These are phyloP conservation scores for Scleroderma bovista DNA, from an alignment of 768 basidiomycete species.

Conservation along the genomic window DNA sequence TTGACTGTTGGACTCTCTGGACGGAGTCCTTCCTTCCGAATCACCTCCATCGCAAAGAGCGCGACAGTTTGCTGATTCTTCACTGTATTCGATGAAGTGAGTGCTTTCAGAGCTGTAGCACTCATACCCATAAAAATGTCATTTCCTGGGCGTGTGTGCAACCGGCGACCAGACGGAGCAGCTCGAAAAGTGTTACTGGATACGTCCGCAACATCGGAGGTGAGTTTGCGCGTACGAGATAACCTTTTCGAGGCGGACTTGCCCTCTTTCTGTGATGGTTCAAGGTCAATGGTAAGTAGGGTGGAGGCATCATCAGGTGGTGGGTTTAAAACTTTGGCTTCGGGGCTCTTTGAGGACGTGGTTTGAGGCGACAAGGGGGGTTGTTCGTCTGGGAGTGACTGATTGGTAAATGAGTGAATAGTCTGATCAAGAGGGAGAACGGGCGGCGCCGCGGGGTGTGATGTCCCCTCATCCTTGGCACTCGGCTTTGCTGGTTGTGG, in stretches of 20 bases:
- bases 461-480: slow-evolving; percentile 2
- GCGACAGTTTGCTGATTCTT: slow-evolving; percentile 65
- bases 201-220: slow-evolving; percentile 33
- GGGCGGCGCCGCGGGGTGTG: not conserved
- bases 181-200: slow-evolving; percentile 31
- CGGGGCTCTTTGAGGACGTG: slow-evolving; percentile 10
- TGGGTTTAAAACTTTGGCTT: slow-evolving; percentile 8
- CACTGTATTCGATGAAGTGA: slow-evolving; percentile 68
- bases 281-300: not conserved
- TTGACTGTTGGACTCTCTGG: slow-evolving; percentile 80
- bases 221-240: slow-evolving; percentile 43
- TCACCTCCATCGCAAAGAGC: slow-evolving; percentile 62
- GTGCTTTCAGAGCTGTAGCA: slow-evolving; percentile 57
- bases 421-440: slow-evolving; percentile 2
- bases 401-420: not conserved
- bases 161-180: slow-evolving; percentile 41
- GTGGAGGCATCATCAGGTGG: slow-evolving; percentile 13
- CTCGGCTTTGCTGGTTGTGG: slow-evolving; percentile 10
- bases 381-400: not conserved
- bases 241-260: slow-evolving; percentile 39
- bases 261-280: not conserved
- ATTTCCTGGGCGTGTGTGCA: slow-evolving; percentile 29
- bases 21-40: slow-evolving; percentile 61
- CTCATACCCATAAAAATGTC: slow-evolving; percentile 61
- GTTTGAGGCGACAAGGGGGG: not conserved